Evolutionary conservation across 2,329 filamentous ascomycete species (phyloP).

Genomic region (Colletotrichum scovillei): DNA sequence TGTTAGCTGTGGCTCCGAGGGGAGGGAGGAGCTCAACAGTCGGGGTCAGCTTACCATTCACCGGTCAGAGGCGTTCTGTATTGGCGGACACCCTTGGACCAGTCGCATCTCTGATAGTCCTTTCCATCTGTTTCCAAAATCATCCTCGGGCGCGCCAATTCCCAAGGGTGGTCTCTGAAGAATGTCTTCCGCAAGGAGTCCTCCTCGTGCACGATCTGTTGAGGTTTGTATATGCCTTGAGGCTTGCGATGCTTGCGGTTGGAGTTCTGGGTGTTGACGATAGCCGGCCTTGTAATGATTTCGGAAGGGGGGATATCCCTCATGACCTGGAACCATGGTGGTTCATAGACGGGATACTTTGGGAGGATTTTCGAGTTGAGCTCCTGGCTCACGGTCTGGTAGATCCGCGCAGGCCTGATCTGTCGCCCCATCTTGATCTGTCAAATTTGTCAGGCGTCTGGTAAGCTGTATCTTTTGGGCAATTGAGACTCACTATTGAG

Average conservation of each 20-base stretch:
- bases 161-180: conserved; percentile 96
- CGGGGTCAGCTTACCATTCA: conserved; percentile 73
- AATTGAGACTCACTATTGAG: not conserved
- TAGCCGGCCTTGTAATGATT: conserved; percentile 64
- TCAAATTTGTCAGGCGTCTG: not conserved
- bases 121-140: conserved; percentile 88
- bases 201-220: conserved; percentile 83
- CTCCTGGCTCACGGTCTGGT: conserved; percentile 56
- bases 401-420: conserved; percentile 59
- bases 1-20: conserved; percentile 34
- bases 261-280: conserved; percentile 56
- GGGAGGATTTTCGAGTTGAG: conserved; percentile 54
- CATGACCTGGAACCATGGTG: conserved; percentile 64
- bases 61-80: conserved; percentile 81
- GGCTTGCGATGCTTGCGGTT: conserved; percentile 69
- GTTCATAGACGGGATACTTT: conserved; percentile 46
- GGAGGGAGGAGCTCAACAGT: conserved; percentile 9
- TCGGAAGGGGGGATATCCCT: conserved; percentile 68
- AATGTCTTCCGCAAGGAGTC: conserved; percentile 84
- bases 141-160: conserved; percentile 87
- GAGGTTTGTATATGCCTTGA: conserved; percentile 83
- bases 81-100: conserved; percentile 81
- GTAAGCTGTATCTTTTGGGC: too few relatives aligned
- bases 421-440: conserved; percentile 53
- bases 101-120: conserved; percentile 81